Percentiles rank a stretch among this genome's conserved stretches.
Evolutionary conservation across 306 rosid species (phyloP).

Genomic region (Casuarina equisetifolia): DNA sequence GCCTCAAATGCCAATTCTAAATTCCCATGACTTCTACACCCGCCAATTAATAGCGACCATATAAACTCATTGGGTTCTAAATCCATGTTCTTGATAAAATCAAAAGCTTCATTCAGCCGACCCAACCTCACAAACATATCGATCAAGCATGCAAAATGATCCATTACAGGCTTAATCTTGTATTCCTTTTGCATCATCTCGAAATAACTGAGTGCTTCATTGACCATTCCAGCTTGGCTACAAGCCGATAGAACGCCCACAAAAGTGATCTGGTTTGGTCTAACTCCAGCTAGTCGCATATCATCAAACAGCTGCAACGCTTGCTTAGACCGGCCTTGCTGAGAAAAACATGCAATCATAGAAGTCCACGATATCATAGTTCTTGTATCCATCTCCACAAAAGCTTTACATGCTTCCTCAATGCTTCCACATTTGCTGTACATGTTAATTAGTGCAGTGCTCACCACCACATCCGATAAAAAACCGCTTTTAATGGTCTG

Average conservation of each 20-base stretch:
- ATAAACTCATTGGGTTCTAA: conserved; percentile 67
- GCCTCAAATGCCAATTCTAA: conserved; percentile 62
- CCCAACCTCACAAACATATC: conserved; percentile 78
- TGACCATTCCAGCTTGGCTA: conserved; percentile 71
- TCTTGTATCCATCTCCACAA: conserved; percentile 80
- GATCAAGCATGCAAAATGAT: conserved; percentile 71
- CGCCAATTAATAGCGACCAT: conserved; percentile 71
- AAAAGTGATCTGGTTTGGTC: conserved; percentile 76
- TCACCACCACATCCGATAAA: conserved; percentile 66
- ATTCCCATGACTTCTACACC: conserved; percentile 72
- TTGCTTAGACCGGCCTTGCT: conserved; percentile 71
- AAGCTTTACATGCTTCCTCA: conserved; percentile 79
- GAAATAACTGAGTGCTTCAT: conserved; percentile 69
- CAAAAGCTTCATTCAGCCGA: conserved; percentile 65
- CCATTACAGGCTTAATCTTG: conserved; percentile 82
- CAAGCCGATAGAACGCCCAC: conserved; percentile 90
- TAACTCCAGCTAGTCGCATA: conserved; percentile 71
- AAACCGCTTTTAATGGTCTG: conserved; percentile 70
- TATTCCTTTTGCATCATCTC: conserved; percentile 74
- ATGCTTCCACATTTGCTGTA: conserved; percentile 84
- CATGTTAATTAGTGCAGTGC: conserved; percentile 73
- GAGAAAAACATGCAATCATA: conserved; percentile 78
- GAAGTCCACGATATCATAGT: conserved; percentile 92
- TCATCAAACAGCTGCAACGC: conserved; percentile 79
- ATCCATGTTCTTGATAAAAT: conserved; percentile 59